Evolutionary conservation across 495 filamentous ascomycete species (phyloP).

Genomic region (Staphylotrichum longicolle): DNA sequence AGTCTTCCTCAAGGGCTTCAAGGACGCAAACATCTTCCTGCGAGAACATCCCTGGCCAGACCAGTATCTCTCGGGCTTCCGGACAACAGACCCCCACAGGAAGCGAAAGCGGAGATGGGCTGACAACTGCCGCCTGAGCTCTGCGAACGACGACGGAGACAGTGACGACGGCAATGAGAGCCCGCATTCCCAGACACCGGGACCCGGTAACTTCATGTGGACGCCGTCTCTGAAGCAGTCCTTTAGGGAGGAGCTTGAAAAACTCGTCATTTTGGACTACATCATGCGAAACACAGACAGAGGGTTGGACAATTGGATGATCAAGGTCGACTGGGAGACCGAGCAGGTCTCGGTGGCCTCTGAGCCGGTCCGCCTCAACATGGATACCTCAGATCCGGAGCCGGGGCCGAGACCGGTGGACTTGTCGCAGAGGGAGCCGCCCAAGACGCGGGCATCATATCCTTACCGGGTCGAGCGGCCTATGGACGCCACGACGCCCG

Average conservation of each 20-base stretch:
- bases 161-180: constrained; percentile 59
- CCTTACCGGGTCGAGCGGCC: constrained; percentile 78
- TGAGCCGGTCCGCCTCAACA: constrained; percentile 70
- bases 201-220: constrained; percentile 70
- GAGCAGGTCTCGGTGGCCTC: constrained; percentile 81
- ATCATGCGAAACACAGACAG: constrained; percentile 99
- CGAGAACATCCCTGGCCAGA: constrained; percentile 98
- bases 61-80: constrained; percentile 74
- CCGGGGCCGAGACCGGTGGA: constrained; percentile 60
- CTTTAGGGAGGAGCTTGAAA: constrained; percentile 94
- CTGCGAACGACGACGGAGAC: constrained; percentile 67
- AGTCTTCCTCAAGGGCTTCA: constrained; percentile 93
- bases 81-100: constrained; percentile 66
- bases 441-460: constrained; percentile 48
- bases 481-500: constrained; percentile 73
- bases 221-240: constrained; percentile 84
- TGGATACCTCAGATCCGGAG: constrained; percentile 46
- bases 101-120: constrained; percentile 73
- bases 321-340: constrained; percentile 83
- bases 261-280: constrained; percentile 96
- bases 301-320: constrained; percentile 99
- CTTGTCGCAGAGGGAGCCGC: constrained; percentile 45
- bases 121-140: constrained; percentile 74
- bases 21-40: constrained; percentile 94
- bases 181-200: constrained; percentile 36